These are phyloP conservation scores for Mucor indicus DNA, from an alignment of 371 early-diverging fungal species.

Conservation along the genomic window DNA sequence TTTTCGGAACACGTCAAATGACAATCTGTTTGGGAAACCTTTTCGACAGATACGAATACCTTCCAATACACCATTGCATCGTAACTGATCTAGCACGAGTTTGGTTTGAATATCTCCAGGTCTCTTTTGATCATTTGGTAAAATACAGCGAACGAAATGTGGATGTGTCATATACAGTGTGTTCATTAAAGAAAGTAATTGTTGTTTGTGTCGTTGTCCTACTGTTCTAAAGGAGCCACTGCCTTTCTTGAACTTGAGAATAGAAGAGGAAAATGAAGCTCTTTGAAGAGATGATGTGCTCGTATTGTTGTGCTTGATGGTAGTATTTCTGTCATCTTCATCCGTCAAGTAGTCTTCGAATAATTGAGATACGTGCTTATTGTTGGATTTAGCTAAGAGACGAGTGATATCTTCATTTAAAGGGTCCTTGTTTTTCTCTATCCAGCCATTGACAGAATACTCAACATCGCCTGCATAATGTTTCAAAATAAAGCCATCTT, in stretches of 20 bases:
- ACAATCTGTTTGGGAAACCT: slow-evolving; percentile 96
- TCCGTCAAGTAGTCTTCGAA: slow-evolving; percentile 82
- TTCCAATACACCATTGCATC: slow-evolving; percentile 99
- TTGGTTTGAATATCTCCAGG: slow-evolving; percentile 79
- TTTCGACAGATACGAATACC: slow-evolving; percentile 99
- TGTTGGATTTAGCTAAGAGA: slow-evolving; percentile 80
- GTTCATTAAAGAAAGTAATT: slow-evolving; percentile 89
- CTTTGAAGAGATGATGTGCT: not conserved
- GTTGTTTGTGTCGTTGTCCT: slow-evolving; percentile 96
- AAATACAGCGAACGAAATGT: slow-evolving; percentile 99
- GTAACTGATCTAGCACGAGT: slow-evolving; percentile 93
- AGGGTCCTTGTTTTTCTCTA: slow-evolving; percentile 99
- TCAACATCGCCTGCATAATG: slow-evolving; percentile 99
- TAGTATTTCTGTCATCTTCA: slow-evolving; percentile 28
- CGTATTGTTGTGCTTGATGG: not conserved
- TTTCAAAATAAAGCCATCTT: slow-evolving; percentile 89
- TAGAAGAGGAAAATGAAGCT: slow-evolving; percentile 1
- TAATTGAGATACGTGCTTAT: slow-evolving; percentile 75
- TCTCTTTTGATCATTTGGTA: slow-evolving; percentile 96
- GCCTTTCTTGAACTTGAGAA: slow-evolving; percentile 34
- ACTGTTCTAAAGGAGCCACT: slow-evolving; percentile 97
- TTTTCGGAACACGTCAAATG: slow-evolving; percentile 96
- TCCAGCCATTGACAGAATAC: slow-evolving; percentile 95
- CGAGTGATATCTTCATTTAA: slow-evolving; percentile 94
- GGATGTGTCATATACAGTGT: slow-evolving; percentile 94